phyloP scores from a whole-genome alignment of 2,329 filamentous ascomycete species.

The Incumbomyces lentus region DNA sequence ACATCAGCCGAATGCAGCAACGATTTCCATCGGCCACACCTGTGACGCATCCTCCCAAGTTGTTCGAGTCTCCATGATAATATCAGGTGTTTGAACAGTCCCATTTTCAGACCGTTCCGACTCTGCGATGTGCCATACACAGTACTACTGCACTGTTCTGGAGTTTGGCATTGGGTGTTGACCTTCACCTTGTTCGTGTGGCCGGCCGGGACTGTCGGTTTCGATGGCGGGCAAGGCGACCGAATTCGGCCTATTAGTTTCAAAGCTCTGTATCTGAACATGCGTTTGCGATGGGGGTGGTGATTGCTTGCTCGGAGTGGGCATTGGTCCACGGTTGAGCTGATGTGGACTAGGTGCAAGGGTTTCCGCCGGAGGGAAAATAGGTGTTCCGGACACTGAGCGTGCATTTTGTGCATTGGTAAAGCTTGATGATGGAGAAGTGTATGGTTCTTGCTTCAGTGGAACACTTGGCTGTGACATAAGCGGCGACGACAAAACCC shows the following conservation, averaged over 20 bases:
- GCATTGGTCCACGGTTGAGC: constrained; percentile 16
- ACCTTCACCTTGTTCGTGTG: neutral
- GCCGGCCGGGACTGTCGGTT: neutral
- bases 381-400: constrained; percentile 17
- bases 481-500: constrained; percentile 24
- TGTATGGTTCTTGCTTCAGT: constrained; percentile 4
- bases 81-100: neutral
- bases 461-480: constrained; percentile 22
- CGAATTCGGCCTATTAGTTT: neutral
- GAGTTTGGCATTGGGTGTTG: neutral
- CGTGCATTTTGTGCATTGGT: constrained; percentile 5
- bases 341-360: constrained; percentile 20
- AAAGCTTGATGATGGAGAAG: constrained; percentile 4
- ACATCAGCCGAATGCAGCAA: constrained; percentile 1
- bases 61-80: neutral
- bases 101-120: neutral
- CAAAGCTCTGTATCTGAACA: neutral
- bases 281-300: neutral
- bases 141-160: constrained; percentile 5
- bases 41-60: neutral
- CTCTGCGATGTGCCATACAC: neutral
- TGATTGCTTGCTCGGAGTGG: constrained; percentile 21
- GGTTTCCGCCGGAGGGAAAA: constrained; percentile 20
- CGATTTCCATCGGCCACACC: constrained; percentile 1
- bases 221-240: neutral